phyloP scores from a whole-genome alignment of 2,329 filamentous ascomycete genomes.

The Coleophoma eucalyptorum region DNA sequence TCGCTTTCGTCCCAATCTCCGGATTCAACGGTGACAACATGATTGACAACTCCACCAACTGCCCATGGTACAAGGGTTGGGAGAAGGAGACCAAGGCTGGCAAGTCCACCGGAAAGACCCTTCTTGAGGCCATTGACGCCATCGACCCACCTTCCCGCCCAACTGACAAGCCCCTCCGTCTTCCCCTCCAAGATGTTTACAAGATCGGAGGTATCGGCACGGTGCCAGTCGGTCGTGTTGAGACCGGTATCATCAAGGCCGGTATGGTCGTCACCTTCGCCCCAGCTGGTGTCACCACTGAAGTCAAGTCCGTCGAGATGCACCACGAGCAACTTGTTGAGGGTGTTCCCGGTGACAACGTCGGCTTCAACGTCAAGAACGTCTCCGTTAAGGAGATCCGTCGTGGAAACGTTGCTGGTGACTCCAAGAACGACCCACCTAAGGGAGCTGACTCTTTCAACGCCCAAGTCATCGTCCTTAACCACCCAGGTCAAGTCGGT shows the following conservation, averaged over 20 bases:
- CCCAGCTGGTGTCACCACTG: conserved; percentile 98
- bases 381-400: conserved; percentile 99
- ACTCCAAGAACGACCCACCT: conserved; percentile 99
- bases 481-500: conserved; percentile 99
- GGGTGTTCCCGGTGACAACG: conserved; percentile 99
- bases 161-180: conserved; percentile 98
- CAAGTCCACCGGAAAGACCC: conserved; percentile 91
- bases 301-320: conserved; percentile 99
- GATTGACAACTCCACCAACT: conserved; percentile 85
- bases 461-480: conserved; percentile 99
- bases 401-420: conserved; percentile 99
- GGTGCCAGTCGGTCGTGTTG: conserved; percentile 99
- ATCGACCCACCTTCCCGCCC: conserved; percentile 92
- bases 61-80: conserved; percentile 99
- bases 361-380: conserved; percentile 99
- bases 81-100: conserved; percentile 93
- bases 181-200: conserved; percentile 99
- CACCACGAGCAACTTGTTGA: conserved; percentile 98
- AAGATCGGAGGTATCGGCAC: conserved; percentile 99
- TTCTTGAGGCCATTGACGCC: conserved; percentile 97
- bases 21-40: conserved; percentile 99
- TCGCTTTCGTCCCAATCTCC: conserved; percentile 99
- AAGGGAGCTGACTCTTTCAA: conserved; percentile 89
- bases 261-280: conserved; percentile 97
- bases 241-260: conserved; percentile 95